These are phyloP conservation scores for Baorangia bicolor DNA, from an alignment of 768 basidiomycete species.

Conservation along the genomic window DNA sequence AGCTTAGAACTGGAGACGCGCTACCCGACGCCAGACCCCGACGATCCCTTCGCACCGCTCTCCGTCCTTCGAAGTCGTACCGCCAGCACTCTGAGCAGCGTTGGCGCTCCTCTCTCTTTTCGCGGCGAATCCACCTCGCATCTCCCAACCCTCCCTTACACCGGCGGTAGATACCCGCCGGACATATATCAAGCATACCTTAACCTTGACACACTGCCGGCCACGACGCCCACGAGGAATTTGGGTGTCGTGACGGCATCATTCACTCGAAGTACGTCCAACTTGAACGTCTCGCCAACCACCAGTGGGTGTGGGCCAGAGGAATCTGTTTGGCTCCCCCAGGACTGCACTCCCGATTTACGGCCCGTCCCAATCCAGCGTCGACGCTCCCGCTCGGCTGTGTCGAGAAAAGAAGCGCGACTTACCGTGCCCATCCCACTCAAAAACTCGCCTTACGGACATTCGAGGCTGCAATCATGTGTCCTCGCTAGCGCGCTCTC, in stretches of 20 bases:
- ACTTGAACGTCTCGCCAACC: slow-evolving; percentile 18
- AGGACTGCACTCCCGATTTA: slow-evolving; percentile 8
- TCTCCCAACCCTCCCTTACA: slow-evolving; percentile 32
- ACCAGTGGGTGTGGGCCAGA: slow-evolving; percentile 10
- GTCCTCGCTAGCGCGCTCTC: slow-evolving; percentile 21
- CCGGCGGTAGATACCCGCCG: slow-evolving; percentile 33
- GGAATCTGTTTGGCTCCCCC: slow-evolving; percentile 10
- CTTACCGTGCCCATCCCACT: slow-evolving; percentile 21
- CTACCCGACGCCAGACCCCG: slow-evolving; percentile 67
- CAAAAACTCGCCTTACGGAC: slow-evolving; percentile 34
- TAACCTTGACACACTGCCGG: slow-evolving; percentile 10
- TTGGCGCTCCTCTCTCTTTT: slow-evolving; percentile 29
- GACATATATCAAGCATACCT: slow-evolving; percentile 32
- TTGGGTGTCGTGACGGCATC: slow-evolving; percentile 18
- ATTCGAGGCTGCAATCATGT: slow-evolving; percentile 29
- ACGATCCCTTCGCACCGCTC: slow-evolving; percentile 69
- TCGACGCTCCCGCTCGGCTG: slow-evolving; percentile 34
- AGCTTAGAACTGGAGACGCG: slow-evolving; percentile 47
- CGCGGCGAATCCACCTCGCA: slow-evolving; percentile 31
- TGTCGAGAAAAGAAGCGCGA: slow-evolving; percentile 33
- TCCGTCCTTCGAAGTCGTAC: slow-evolving; percentile 62
- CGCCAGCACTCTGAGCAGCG: slow-evolving; percentile 38
- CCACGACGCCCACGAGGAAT: slow-evolving; percentile 9
- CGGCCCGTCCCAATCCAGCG: slow-evolving; percentile 28
- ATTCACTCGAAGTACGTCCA: slow-evolving; percentile 22